Evolutionary conservation across 2,329 filamentous ascomycete species (phyloP).

Genomic region (Talaromyces albobiverticillius): DNA sequence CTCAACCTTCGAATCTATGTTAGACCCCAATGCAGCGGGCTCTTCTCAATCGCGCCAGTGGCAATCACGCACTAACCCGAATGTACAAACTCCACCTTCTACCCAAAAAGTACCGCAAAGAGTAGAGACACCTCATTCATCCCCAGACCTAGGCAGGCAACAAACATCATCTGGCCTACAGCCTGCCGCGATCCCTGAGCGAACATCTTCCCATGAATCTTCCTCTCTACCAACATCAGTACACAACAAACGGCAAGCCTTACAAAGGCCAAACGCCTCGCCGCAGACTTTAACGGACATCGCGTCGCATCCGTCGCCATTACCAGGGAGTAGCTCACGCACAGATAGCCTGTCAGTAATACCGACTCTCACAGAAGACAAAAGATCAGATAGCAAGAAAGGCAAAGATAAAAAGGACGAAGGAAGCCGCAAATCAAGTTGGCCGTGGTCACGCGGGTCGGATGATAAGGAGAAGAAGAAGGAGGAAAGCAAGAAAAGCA

Average conservation of each 20-base stretch:
- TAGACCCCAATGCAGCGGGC: constrained; percentile 28
- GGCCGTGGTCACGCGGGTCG: constrained; percentile 70
- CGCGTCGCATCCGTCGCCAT: constrained; percentile 61
- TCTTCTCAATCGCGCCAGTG: constrained; percentile 47
- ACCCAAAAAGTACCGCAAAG: constrained; percentile 53
- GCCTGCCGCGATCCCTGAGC: constrained; percentile 46
- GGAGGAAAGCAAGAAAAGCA: constrained; percentile 54
- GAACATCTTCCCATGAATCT: constrained; percentile 49
- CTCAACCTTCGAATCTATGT: constrained; percentile 28
- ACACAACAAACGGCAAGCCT: constrained; percentile 38
- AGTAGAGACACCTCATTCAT: constrained; percentile 59
- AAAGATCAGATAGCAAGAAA: constrained; percentile 67
- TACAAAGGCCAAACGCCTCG: constrained; percentile 30
- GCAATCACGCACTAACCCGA: constrained; percentile 56
- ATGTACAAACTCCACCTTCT: constrained; percentile 52
- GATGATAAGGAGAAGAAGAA: constrained; percentile 64
- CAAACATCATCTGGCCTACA: constrained; percentile 19
- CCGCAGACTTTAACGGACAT: constrained; percentile 62
- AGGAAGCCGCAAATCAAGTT: constrained; percentile 70
- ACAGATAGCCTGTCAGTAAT: constrained; percentile 80
- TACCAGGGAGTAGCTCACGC: constrained; percentile 67
- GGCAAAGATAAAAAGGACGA: constrained; percentile 67
- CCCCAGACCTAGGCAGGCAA: constrained; percentile 2
- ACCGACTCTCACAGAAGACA: constrained; percentile 71
- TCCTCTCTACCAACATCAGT: constrained; percentile 43